Conservation (phyloP, 2,329 filamentous ascomycete genomes). For the Rhytidhysteron rufulum region DNA sequence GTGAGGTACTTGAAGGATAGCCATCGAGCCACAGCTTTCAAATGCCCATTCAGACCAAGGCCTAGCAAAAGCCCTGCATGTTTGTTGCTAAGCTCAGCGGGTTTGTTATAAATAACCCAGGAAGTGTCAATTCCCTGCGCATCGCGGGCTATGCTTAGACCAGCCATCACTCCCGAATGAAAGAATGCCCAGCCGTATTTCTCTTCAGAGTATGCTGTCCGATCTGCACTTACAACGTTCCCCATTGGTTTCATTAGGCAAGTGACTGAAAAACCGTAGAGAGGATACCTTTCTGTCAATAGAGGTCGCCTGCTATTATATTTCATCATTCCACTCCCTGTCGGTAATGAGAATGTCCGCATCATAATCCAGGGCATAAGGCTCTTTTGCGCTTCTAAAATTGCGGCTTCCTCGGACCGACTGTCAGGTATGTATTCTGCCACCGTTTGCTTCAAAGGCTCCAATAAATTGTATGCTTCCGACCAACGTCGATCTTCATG, state of each 20-base stretch:
- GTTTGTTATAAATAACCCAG: conserved; percentile 98
- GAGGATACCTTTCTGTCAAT: conserved; percentile 85
- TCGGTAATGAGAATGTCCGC: conserved; percentile 82
- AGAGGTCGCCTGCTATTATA: conserved; percentile 84
- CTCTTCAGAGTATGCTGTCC: conserved; percentile 82
- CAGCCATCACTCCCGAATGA: conserved; percentile 91
- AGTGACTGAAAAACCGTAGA: conserved; percentile 86
- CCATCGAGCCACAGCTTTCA: conserved; percentile 95
- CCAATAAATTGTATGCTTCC: conserved; percentile 81
- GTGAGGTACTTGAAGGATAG: conserved; percentile 99
- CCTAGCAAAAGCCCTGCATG: conserved; percentile 92
- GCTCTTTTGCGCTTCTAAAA: conserved; percentile 88
- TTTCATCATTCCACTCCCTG: conserved; percentile 81
- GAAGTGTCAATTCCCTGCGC: conserved; percentile 95
- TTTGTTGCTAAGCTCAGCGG: conserved; percentile 86
- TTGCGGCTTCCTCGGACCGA: conserved; percentile 78
- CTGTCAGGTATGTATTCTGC: conserved; percentile 73
- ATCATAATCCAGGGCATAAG: conserved; percentile 81
- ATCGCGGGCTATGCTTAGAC: conserved; percentile 81
- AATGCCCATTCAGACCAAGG: conserved; percentile 86
- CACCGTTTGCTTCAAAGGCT: conserved; percentile 74
- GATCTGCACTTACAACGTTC: conserved; percentile 90
- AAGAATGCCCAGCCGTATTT: conserved; percentile 99
- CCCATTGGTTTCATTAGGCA: conserved; percentile 90
- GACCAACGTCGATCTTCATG: conserved; percentile 84